These are phyloP conservation scores for Obelidium mucronatum DNA, from an alignment of 192 early-diverging fungal genomes.

Conservation along the genomic window DNA sequence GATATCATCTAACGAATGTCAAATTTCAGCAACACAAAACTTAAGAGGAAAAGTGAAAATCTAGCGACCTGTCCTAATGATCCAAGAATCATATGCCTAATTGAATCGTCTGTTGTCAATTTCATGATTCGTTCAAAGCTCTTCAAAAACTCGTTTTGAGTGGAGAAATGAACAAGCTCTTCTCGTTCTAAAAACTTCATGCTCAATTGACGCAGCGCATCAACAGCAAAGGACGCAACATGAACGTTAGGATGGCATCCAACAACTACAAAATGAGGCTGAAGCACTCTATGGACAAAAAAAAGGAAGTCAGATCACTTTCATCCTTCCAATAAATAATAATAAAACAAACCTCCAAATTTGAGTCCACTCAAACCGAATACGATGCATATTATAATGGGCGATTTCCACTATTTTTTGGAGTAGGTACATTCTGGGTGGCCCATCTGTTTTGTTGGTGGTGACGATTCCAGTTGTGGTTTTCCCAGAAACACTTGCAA, in stretches of 20 bases:
- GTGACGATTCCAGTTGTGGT: conserved; percentile 17
- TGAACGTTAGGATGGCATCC: conserved; percentile 85
- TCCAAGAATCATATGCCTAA: conserved; percentile 66
- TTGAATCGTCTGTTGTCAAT: conserved; percentile 76
- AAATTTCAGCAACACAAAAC: conserved; percentile 51
- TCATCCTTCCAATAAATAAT: conserved; percentile 56
- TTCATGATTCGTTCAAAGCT: conserved; percentile 88
- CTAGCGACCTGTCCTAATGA: conserved; percentile 44
- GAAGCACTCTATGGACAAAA: conserved; percentile 42
- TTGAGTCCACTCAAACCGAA: conserved; percentile 94
- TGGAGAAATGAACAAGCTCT: conserved; percentile 91
- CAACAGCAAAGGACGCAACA: conserved; percentile 88
- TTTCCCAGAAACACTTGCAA: neutral
- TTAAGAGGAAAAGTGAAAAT: conserved; percentile 14
- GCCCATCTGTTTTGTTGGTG: conserved; percentile 36
- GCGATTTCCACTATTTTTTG: conserved; percentile 96
- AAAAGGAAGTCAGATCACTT: conserved; percentile 73
- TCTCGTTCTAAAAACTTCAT: conserved; percentile 96
- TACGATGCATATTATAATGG: conserved; percentile 97
- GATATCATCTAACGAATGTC: conserved; percentile 62
- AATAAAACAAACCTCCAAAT: conserved; percentile 67
- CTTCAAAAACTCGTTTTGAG: conserved; percentile 93
- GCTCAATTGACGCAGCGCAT: conserved; percentile 88
- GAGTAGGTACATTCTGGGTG: conserved; percentile 87
- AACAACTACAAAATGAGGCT: conserved; percentile 83